Conservation (phyloP, 169 alveolate genomes). For the Ichthyophthirius multifiliis region DNA sequence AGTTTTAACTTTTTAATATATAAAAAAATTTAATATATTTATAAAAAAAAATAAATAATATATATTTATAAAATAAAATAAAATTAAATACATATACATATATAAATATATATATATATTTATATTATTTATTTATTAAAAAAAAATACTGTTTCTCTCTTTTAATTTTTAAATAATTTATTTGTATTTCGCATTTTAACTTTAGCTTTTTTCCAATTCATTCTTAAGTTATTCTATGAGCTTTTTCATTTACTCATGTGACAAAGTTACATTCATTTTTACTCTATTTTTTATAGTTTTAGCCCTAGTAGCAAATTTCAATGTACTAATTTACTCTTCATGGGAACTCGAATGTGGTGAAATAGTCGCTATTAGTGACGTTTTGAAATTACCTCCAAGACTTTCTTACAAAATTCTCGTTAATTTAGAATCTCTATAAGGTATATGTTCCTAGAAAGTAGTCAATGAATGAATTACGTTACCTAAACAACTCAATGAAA, state of each 20-base stretch:
- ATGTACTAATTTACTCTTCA: conserved; percentile 47
- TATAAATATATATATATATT: too few relatives aligned
- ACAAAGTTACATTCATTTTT: conserved; percentile 8
- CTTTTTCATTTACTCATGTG: neutral
- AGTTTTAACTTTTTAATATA: neutral
- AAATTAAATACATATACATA: neutral
- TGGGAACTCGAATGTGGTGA: conserved; percentile 30
- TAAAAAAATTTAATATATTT: neutral
- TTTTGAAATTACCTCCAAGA: conserved; percentile 58
- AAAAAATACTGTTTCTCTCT: too few relatives aligned
- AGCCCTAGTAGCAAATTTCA: conserved; percentile 64
- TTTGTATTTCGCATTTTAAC: neutral
- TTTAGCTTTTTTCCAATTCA: neutral
- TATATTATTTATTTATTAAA: too few relatives aligned
- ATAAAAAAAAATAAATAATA: neutral
- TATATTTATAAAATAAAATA: neutral
- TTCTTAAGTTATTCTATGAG: neutral
- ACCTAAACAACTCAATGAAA: conserved; percentile 51
- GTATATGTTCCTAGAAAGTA: conserved; percentile 43
- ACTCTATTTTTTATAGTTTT: conserved; percentile 31
- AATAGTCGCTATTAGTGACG: conserved; percentile 46
- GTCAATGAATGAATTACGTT: conserved; percentile 7
- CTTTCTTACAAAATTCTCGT: conserved; percentile 57
- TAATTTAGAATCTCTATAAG: conserved; percentile 57
- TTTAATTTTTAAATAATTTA: neutral